phyloP scores from a whole-genome alignment of 805 yeast genomes.

The Suhomyces vadensis region DNA sequence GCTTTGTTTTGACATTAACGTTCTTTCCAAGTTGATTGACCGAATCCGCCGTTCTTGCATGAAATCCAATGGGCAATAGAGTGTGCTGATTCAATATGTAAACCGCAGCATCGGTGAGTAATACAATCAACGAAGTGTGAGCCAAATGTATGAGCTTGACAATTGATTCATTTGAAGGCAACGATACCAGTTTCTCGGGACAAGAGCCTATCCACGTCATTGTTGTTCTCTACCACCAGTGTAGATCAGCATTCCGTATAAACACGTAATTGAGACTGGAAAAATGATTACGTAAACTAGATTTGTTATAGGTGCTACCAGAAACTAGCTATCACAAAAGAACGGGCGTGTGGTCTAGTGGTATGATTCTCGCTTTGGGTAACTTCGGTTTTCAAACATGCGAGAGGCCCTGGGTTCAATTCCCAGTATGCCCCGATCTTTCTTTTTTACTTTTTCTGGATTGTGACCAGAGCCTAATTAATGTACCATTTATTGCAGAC shows the following conservation, averaged over 20 bases:
- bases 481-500: no score
- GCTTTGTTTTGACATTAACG: conserved; percentile 38
- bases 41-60: conserved; percentile 45
- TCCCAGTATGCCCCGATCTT: conserved; percentile 48
- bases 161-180: conserved; percentile 15
- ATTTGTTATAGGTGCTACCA: no score
- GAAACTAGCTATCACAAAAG: background rate
- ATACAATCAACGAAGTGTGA: conserved; percentile 26
- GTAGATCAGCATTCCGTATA: conserved; percentile 1
- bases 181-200: conserved; percentile 30
- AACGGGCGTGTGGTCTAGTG: conserved; percentile 27
- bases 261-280: background rate
- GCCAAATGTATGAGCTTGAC: conserved; percentile 24
- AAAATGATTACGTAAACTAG: background rate
- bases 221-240: background rate
- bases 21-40: conserved; percentile 51
- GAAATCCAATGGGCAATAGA: conserved; percentile 47
- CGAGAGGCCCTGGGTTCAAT: conserved; percentile 67
- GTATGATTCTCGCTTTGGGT: conserved; percentile 27
- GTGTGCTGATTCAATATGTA: conserved; percentile 32
- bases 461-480: no score
- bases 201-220: conserved; percentile 42
- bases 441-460: background rate
- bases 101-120: conserved; percentile 32
- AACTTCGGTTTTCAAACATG: conserved; percentile 25